Evolutionary conservation across 352 stramenopile genomes (phyloP).

Genomic region (Phytophthora cactorum): DNA sequence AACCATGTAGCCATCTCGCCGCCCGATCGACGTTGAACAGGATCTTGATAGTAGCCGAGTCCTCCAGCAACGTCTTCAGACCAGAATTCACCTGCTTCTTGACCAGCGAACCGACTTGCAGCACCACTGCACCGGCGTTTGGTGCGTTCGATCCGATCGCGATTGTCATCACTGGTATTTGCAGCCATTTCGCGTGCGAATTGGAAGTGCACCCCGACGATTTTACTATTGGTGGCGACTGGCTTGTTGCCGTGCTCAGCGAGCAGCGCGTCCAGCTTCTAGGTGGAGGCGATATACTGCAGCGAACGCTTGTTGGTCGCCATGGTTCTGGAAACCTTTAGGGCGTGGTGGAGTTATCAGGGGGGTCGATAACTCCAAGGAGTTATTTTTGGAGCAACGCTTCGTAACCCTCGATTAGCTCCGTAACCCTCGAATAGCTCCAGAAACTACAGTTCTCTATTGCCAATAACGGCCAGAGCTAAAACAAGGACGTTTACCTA

Average conservation of each 20-base stretch:
- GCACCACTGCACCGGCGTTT: neutral
- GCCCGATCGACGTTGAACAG: slow-evolving; percentile 2
- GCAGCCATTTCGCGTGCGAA: neutral
- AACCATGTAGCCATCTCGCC: slow-evolving; percentile 7
- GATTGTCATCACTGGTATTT: neutral
- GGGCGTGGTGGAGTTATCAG: too few species aligned
- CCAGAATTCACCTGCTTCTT: neutral
- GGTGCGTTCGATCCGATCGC: neutral
- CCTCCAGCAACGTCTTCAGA: slow-evolving; percentile 4
- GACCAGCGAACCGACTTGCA: neutral
- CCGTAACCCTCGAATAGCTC: too few species aligned
- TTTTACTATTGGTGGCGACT: neutral
- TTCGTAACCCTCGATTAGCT: too few species aligned
- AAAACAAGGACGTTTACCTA: too few species aligned
- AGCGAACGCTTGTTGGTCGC: neutral
- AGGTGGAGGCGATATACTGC: neutral
- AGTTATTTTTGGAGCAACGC: too few species aligned
- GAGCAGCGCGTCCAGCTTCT: neutral
- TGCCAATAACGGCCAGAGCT: too few species aligned
- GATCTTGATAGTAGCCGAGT: slow-evolving; percentile 2
- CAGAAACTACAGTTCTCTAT: too few species aligned
- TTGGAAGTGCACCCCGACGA: neutral
- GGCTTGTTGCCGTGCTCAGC: slow-evolving; percentile 1
- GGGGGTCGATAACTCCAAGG: too few species aligned
- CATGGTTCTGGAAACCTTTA: neutral